Base-by-base conservation (phyloP, 495 filamentous ascomycete species). In the Penicillium nucicola region DNA sequence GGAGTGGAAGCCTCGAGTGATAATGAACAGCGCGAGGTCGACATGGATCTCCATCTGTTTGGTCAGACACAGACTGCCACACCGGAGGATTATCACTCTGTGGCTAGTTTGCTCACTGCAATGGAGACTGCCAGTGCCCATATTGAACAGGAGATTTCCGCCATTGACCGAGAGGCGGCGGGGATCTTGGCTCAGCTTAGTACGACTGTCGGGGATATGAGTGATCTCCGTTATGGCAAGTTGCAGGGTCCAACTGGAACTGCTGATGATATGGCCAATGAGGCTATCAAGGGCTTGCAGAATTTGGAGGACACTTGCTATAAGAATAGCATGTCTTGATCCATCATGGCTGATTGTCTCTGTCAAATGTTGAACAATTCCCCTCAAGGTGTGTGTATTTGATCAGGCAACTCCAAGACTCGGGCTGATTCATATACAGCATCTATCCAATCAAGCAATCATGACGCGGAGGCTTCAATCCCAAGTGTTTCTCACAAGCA, bases 201-300 rank as follows among this genome's bases (percentile, higher is more conserved):
- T 48, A 70, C 76, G 28, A 84, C 78, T 1, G 79, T 90, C 28
- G 84, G 84, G 22, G 81, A 82, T 38, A 65, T 95, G 71, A 92
- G 89, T 61, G 89, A 93, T 61, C 77, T 95, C 22, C 84, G 88
- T 37, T 93, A 92, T 58, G 89, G 90, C 31, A 85, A 84, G 45
- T 77, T 90, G 53, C 74, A 78, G 50, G 87, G 84, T 50, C 66
- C 74, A 28, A 74, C 80, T 20, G 68, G 74, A 5, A 69, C 81
- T 3, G 70, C 76, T 19, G 78, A 81, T 14, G 81, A 88, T 47
- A 71, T 89, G 36, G 70, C 84, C 25, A 75, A 82, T 18, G 86
- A 87, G 38, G 68, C 75, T 10, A 66, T 77, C 42, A 56, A 64
- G 18, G 73, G 70, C 20, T 67, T 90, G 18, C 59, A 71, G 42